Evolutionary conservation across 306 rosid genomes (phyloP), one percentile per base, ranked within the genome.

Genomic region (Heteromeles arbutifolia): DNA sequence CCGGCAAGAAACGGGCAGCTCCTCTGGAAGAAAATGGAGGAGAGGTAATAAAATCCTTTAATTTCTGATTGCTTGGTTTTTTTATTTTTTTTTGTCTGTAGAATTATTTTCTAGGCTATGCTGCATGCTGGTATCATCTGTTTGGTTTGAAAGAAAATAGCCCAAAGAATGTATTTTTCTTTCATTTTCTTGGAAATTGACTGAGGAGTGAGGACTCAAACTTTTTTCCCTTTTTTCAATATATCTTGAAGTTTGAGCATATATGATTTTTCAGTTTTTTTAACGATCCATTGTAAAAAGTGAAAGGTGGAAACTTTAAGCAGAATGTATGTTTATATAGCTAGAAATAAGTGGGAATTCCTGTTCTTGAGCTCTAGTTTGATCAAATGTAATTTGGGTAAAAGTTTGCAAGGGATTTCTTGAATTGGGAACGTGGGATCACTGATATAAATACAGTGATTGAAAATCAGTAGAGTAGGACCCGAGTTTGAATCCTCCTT

Each of bases 1-100:
- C 69, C 5, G 87, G 88, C 24, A 90, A 90, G 17, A 62, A 62
- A 17, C 87, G 90, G 93, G 80, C 66, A 53, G 90, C 87, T 1
- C 85, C 84, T 3, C 19, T 77, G 22, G 57, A 37, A 43, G 69
- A 74, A 45, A 29, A 28, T 4, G 73, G 45, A 69, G 54, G 34
- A 15, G 72, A 70, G 80, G 80, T 74, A 25, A 18, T 65, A 29
- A 43, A 13, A 29, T 15, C 58, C 0, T 73, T 5, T 39, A 54
- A 34, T 26, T 67, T 26, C 43, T 52, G 26, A 29, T 29, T 13
- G 1, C 11, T 9, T 25, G 11, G n/a, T 53, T 24, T 45, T 19
- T 15, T 32, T 4, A 13, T 8, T 39, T 39, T 31, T 28, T 56
- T 4, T 37, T 50, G 39, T 21, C 11, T 21, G 17, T 37, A n/a